These are phyloP conservation scores for Pelargonium myrrhifolium DNA, from an alignment of 441 rosid species.

Conservation along the genomic window DNA sequence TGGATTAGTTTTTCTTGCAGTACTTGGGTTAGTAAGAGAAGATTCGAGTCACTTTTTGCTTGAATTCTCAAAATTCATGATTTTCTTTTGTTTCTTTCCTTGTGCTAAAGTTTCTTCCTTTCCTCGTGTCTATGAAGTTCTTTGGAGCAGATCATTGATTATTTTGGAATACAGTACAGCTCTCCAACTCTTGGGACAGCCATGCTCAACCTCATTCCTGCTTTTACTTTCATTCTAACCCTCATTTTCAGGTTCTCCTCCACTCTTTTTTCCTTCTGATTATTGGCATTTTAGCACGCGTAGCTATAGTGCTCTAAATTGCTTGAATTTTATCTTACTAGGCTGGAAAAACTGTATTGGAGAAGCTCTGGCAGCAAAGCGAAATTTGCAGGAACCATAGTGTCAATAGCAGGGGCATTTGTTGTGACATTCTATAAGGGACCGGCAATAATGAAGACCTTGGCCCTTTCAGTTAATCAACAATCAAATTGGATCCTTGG, in stretches of 20 bases:
- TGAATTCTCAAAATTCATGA: background rate
- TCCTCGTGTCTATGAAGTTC: background rate
- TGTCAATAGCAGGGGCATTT: constrained; percentile 47
- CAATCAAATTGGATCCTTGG: constrained; percentile 25
- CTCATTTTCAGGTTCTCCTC: constrained; percentile 40
- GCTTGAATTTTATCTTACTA: constrained; percentile 8
- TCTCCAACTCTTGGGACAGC: constrained; percentile 52
- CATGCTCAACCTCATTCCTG: constrained; percentile 37
- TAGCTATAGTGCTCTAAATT: background rate
- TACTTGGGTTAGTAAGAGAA: constrained; percentile 16
- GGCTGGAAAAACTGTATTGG: constrained; percentile 42
- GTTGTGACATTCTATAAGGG: constrained; percentile 50
- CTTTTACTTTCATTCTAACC: constrained; percentile 48
- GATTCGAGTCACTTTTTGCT: background rate
- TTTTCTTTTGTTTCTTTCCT: background rate
- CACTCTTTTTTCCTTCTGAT: background rate
- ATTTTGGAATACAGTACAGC: constrained; percentile 38
- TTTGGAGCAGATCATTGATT: constrained; percentile 23
- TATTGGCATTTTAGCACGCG: background rate
- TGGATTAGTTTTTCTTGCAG: background rate
- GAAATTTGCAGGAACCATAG: constrained; percentile 43
- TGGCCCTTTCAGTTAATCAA: background rate
- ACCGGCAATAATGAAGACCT: constrained; percentile 37
- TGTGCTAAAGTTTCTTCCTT: background rate
- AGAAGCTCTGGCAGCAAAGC: constrained; percentile 35